Evolutionary conservation across 306 rosid genomes (phyloP).

Genomic region (Prunus davidiana): DNA sequence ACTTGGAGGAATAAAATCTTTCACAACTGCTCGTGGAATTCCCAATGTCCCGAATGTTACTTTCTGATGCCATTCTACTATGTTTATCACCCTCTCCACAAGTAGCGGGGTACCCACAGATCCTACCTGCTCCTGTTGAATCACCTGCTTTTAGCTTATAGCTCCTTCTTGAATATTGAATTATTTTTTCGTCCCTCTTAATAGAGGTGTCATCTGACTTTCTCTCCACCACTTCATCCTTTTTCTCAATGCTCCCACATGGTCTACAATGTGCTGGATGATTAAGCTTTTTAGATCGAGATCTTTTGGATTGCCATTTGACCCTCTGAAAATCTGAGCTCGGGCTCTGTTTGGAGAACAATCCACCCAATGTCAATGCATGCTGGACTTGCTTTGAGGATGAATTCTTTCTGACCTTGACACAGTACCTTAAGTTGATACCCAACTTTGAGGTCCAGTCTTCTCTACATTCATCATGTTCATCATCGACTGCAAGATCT

Average conservation of each 20-base stretch:
- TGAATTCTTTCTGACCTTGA: slow-evolving; percentile 64
- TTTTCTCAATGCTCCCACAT: slow-evolving; percentile 33
- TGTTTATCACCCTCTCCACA: slow-evolving; percentile 31
- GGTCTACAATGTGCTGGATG: slow-evolving; percentile 33
- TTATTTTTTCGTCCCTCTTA: slow-evolving; percentile 41
- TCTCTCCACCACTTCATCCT: slow-evolving; percentile 39
- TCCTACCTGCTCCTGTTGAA: slow-evolving; percentile 31
- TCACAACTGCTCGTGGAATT: slow-evolving; percentile 40
- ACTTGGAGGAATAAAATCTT: slow-evolving; percentile 25
- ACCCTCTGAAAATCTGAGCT: slow-evolving; percentile 33
- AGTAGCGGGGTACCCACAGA: slow-evolving; percentile 26
- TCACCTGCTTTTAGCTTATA: slow-evolving; percentile 49
- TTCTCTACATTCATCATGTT: slow-evolving; percentile 51
- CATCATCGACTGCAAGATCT: slow-evolving; percentile 81
- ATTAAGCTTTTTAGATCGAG: slow-evolving; percentile 69
- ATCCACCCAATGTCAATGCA: slow-evolving; percentile 55
- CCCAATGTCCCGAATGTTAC: slow-evolving; percentile 17
- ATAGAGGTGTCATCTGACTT: slow-evolving; percentile 22
- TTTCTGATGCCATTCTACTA: slow-evolving; percentile 24
- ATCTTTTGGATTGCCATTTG: slow-evolving; percentile 69
- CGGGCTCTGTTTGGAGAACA: slow-evolving; percentile 46
- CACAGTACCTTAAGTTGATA: slow-evolving; percentile 73
- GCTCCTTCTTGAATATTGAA: slow-evolving; percentile 84
- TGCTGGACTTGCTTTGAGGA: slow-evolving; percentile 64
- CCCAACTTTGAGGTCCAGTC: slow-evolving; percentile 96